Evolutionary conservation across 2,329 filamentous ascomycete genomes (phyloP).

Genomic region (Penicillium sp.): DNA sequence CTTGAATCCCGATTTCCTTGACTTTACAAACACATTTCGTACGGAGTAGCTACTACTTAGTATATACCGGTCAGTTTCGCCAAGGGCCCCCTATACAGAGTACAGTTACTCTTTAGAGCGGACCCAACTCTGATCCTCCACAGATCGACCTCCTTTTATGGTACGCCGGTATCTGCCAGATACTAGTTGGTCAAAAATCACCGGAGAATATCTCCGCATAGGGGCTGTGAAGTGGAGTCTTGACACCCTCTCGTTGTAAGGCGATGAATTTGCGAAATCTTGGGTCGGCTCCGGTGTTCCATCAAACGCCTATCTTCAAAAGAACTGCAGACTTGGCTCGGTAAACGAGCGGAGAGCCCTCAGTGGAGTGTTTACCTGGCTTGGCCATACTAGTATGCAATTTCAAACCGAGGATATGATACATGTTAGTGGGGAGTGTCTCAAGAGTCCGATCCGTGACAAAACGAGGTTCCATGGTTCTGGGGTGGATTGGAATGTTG

Average conservation of each 20-base stretch:
- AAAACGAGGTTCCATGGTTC: not conserved
- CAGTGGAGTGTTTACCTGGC: not conserved
- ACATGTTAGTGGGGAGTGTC: not conserved
- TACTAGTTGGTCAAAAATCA: not conserved
- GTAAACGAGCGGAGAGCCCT: slow-evolving; percentile 3
- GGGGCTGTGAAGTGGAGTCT: not conserved
- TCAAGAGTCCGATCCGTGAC: not conserved
- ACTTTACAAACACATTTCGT: not conserved
- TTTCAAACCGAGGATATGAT: not conserved
- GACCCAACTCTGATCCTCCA: not conserved
- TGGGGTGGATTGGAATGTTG: not conserved
- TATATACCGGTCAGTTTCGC: not conserved
- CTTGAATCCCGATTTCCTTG: not conserved
- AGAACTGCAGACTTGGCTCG: slow-evolving; percentile 1
- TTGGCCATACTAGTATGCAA: no score
- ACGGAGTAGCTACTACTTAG: not conserved
- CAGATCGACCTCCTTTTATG: not conserved
- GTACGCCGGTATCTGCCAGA: slow-evolving; percentile 4
- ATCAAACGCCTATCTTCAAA: not conserved
- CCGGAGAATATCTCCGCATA: not conserved
- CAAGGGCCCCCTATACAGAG: no score
- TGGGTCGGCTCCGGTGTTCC: not conserved
- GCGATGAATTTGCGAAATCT: not conserved
- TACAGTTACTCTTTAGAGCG: not conserved
- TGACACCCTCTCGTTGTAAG: no score